Evolutionary conservation across 345 rosid species (phyloP), one percentile per base, ranked within the genome.

Genomic region (Boechera divaricarpa): DNA sequence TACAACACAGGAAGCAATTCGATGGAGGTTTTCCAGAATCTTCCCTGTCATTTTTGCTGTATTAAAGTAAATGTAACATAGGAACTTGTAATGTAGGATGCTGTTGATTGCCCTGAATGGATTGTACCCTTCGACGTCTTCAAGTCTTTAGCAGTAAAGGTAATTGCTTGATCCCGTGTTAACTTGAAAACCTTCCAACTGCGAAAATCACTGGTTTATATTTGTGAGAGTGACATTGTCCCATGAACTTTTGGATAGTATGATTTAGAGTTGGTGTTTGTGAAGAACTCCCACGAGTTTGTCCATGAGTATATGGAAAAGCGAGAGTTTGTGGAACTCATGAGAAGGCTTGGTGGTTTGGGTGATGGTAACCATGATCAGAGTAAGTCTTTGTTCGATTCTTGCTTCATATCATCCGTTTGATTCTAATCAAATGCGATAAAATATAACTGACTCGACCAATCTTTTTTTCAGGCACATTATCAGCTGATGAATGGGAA

Each of bases 61-160:
- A 15, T 7, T 15, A 4, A 48, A 26, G 60, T 49, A 47, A 28
- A 44, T 26, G 28, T 69, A 56, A 71, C 61, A 63, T 32, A 6
- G 55, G 16, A 59, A 39, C 48, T 60, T 76, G 69, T 48, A 26
- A 59, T 81, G 75, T 83, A 92, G 99, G 99, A 95, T 88, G 98
- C 98, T 63, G 97, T 95, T 3, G 98, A 91, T 79, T 89, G 98
- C 73, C 98, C 98, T 59, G 99, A 95, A 83, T 95, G 97, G 99
- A 87, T 95, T 72, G 99, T 95, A 53, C 98, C 97, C 61, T 91
- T 95, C 73, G 83, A 95, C 58, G 55, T 95, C 77, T 95, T 95
- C 86, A 95, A 92, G 24, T 21, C 24, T 21, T 21, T 95, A 85
- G 98, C 99, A 41, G 98, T 89, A 85, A 96, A 92, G 97, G 99